Evolutionary conservation across 306 rosid genomes (phyloP), one percentile per base, ranked within the genome.

Genomic region (Ziziphus jujuba): DNA sequence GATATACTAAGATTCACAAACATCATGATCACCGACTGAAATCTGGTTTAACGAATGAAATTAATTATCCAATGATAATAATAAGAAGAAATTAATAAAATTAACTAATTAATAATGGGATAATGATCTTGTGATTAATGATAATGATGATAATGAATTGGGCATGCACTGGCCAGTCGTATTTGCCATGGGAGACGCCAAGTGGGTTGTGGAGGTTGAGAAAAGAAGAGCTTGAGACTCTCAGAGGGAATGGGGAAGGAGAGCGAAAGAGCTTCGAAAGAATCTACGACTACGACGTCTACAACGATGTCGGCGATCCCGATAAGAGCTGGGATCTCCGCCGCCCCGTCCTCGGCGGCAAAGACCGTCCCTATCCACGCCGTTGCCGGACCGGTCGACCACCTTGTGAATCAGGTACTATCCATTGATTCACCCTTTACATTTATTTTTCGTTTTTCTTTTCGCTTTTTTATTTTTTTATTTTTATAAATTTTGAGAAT

Each of bases 221-320:
- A 38, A 70, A 75, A 56, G 79, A 71, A 34, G 89, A 84, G 59
- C 77, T 84, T 1, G 40, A 8, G 59, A 59, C n/a, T 25, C n/a
- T 79, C 44, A 65, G 82, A 15, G 89, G 89, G 0, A 73, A 76
- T 61, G 84, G 89, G 2, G 21, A 36, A 14, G 86, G 87, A 43
- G 79, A 76, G 20, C 80, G 87, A 13, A 61, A 63, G 73, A 17
- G 6, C 0, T 70, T 69, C 19, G 84, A 84, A 20, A 79, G 87
- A 31, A 61, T 84, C 1, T 84, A 84, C 9, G 89, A 84, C 60
- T 84, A 79, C 2, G 89, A 84, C 61, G 82, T 81, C 5, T 84
- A 79, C 54, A 79, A 81, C 9, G 89, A 84, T 45, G 66, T 84
- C 34, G 89, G 84, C 5, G 19, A 76, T 51, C 84, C 84, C 6